Evolutionary conservation across 2,329 filamentous ascomycete genomes (phyloP).

Genomic region (Thielaviopsis musarum): DNA sequence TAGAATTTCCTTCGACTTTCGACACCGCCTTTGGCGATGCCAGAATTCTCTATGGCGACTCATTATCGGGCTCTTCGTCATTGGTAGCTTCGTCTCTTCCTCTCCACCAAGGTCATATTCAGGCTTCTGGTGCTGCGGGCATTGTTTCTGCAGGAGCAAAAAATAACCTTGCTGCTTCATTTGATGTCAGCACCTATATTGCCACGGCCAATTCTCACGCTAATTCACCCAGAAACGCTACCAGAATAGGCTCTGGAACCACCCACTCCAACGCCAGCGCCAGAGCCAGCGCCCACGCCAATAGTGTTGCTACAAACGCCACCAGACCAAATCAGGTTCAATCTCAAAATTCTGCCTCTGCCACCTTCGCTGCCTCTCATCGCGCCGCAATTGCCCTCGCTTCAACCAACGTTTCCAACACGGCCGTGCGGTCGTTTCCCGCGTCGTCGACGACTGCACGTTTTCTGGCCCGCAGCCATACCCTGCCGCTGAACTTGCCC

Average conservation of each 20-base stretch:
- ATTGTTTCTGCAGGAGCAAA: neutral
- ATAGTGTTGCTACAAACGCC: neutral
- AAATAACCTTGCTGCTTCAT: neutral
- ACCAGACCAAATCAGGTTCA: neutral
- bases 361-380: neutral
- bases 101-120: neutral
- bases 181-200: neutral
- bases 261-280: neutral
- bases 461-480: neutral
- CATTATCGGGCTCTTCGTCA: neutral
- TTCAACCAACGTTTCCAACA: neutral
- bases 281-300: neutral
- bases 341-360: constrained; percentile 1
- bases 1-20: constrained; percentile 5
- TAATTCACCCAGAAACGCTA: neutral
- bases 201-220: neutral
- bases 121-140: neutral
- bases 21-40: constrained; percentile 1
- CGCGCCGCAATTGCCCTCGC: neutral
- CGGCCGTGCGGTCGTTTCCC: neutral
- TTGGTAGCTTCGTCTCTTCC: neutral
- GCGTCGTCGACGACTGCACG: neutral
- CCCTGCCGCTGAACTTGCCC: neutral
- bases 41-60: neutral
- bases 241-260: neutral